Evolutionary conservation across 352 stramenopile species (phyloP).

Genomic region (Thraustochytrium striatum): DNA sequence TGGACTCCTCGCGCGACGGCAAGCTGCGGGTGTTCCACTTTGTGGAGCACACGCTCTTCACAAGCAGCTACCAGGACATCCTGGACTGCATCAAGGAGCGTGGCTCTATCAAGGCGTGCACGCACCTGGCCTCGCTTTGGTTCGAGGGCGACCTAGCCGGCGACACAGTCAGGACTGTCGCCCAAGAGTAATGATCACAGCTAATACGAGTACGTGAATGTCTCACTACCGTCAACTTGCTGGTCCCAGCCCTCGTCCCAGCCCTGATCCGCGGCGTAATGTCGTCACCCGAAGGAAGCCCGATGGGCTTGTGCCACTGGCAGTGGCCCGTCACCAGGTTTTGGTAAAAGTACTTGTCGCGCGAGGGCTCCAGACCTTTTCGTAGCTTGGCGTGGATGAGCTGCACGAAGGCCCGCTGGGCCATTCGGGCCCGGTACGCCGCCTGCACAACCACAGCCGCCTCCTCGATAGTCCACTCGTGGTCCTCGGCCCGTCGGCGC

Average conservation of each 20-base stretch:
- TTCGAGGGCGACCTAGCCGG: background rate
- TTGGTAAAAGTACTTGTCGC: constrained; percentile 24
- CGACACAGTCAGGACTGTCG: no score
- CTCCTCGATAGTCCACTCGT: constrained; percentile 13
- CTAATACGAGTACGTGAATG: no score
- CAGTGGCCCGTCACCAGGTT: constrained; percentile 10
- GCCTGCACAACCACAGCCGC: constrained; percentile 4
- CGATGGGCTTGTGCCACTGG: constrained; percentile 41
- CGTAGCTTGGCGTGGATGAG: background rate
- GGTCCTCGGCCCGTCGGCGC: background rate
- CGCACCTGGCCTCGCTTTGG: background rate
- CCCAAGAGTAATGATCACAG: no score
- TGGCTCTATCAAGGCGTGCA: background rate
- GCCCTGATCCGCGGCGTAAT: no score
- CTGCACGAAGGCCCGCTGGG: background rate
- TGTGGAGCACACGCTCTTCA: background rate
- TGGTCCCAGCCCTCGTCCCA: no score
- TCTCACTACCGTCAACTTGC: no score
- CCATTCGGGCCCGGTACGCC: background rate
- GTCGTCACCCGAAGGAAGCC: background rate
- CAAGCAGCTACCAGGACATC: background rate
- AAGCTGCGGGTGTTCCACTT: background rate
- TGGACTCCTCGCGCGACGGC: background rate
- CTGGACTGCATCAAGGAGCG: background rate
- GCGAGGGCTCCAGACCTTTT: constrained; percentile 26